Evolutionary conservation across 2,329 filamentous ascomycete species (phyloP).

Genomic region (Aspergillus novofumigatus): DNA sequence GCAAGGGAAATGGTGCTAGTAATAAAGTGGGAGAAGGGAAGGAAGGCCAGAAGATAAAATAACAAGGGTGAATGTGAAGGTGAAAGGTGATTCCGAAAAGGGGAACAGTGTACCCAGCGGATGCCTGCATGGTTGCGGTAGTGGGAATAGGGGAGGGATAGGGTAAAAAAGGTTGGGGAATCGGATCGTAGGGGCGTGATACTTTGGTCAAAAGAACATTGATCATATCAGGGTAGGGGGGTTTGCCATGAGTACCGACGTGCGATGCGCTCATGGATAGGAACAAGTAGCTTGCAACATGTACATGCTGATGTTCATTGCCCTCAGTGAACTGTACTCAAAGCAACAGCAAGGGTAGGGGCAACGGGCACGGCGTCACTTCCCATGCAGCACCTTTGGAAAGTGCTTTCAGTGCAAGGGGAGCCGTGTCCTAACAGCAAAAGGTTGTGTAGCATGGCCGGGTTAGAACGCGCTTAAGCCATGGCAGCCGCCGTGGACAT

Average conservation of each 20-base stretch:
- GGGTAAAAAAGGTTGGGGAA: slow-evolving; percentile 19
- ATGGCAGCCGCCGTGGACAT: slow-evolving; percentile 35
- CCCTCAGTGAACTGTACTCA: slow-evolving; percentile 5
- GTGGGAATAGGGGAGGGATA: slow-evolving; percentile 13
- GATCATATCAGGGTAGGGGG: neutral
- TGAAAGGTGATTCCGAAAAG: neutral
- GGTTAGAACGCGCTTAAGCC: slow-evolving; percentile 26
- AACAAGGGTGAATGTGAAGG: neutral
- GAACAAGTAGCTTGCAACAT: neutral
- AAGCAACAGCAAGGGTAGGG: slow-evolving; percentile 5
- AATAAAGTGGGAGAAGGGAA: slow-evolving; percentile 14
- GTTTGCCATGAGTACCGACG: slow-evolving; percentile 1
- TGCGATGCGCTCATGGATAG: slow-evolving; percentile 4
- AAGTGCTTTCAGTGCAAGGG: slow-evolving; percentile 11
- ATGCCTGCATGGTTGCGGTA: slow-evolving; percentile 16
- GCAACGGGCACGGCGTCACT: slow-evolving; percentile 14
- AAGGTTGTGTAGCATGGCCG: slow-evolving; percentile 4
- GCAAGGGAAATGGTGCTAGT: slow-evolving; percentile 6
- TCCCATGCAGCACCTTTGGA: slow-evolving; percentile 13
- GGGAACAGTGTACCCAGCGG: slow-evolving; percentile 4
- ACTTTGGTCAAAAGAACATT: neutral
- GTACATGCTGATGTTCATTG: slow-evolving; percentile 11
- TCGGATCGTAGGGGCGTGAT: neutral
- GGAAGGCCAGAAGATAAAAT: slow-evolving; percentile 2
- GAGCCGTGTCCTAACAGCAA: slow-evolving; percentile 9